Base-by-base conservation (phyloP, 345 rosid genomes). In the Murraya paniculata region DNA sequence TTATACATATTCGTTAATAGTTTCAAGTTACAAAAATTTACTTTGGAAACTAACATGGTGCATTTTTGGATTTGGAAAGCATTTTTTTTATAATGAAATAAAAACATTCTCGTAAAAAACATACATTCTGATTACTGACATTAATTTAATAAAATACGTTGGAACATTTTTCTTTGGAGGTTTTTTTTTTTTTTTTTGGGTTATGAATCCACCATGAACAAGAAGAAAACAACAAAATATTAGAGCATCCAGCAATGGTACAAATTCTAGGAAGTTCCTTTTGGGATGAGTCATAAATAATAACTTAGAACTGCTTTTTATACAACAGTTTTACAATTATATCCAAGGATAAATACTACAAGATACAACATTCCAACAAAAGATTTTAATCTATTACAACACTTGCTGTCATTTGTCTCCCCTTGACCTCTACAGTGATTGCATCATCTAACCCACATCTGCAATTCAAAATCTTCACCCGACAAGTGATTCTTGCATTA, bases 401-500 rank as follows among this genome's bases (percentile, higher is more conserved):
- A 72, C 58, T 58, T 16, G 68, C 75, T 4, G 30, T 35, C 35
- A 11, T 22, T 8, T 53, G 55, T 28, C 60, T 64, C 33, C 62
- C 16, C 7, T 41, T 53, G 61, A 35, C 24, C 16, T 31, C 61
- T 30, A 21, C 4, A 45, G 13, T 6, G 59, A 4, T 62, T 48
- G 59, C 61, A 55, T 30, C 38, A 50, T 76, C 56, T 18, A 74
- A 72, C 24, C 50, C 74, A 30, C 68, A 71, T 71, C 69, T 27
- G 57, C 72, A 70, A 21, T 71, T 30, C 73, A 78, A 60, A 64
- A 74, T 39, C 72, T 64, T 79, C 36, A 61, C 33, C 38, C 28
- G 74, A 72, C 36, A 28, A 73, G 16, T 35, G 38, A 72, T 67
- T 35, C 27, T 9, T 14, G 57, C 56, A 16, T 28, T 7, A 59